These are phyloP conservation scores for Ceratopteris richardii DNA, from an alignment of 75 land plant species.

Conservation along the genomic window DNA sequence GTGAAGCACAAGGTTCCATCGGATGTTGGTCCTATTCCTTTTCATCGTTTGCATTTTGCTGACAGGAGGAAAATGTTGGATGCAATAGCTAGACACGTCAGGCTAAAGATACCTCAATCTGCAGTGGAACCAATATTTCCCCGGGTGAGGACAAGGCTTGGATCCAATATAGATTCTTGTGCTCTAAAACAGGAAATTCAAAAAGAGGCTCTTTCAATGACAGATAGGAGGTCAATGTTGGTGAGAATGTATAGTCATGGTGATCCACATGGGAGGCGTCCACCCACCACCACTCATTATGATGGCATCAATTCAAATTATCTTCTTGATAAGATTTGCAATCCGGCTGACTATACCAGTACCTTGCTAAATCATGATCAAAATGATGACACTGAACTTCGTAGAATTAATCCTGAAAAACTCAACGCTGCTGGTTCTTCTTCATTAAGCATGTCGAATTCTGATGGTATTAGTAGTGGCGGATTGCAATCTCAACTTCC, in stretches of 20 bases:
- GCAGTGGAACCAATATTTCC: slow-evolving; percentile 47
- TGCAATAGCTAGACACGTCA: slow-evolving; percentile 35
- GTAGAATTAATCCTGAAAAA: not conserved
- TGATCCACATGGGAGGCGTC: slow-evolving; percentile 18
- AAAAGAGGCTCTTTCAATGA: slow-evolving; percentile 26
- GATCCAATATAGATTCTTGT: not conserved
- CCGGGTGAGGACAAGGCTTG: not conserved
- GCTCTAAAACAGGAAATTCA: slow-evolving; percentile 11
- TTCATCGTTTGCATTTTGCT: slow-evolving; percentile 52
- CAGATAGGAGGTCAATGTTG: slow-evolving; percentile 38
- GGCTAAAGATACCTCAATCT: slow-evolving; percentile 37
- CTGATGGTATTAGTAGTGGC: slow-evolving; percentile 1
- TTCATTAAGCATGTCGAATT: not conserved
- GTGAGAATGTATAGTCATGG: slow-evolving; percentile 28
- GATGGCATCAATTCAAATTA: slow-evolving; percentile 15
- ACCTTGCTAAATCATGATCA: not conserved
- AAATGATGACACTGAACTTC: not conserved
- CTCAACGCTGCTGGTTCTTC: not conserved
- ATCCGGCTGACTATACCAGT: slow-evolving; percentile 5
- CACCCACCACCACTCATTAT: slow-evolving; percentile 10
- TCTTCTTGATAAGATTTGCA: slow-evolving; percentile 17
- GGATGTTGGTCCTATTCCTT: slow-evolving; percentile 24
- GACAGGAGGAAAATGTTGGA: slow-evolving; percentile 79
- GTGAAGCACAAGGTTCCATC: not conserved
- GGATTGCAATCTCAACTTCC: slow-evolving; percentile 7